phyloP scores from a whole-genome alignment of 2,329 filamentous ascomycete genomes.

The Colletotrichum orchidophilum region DNA sequence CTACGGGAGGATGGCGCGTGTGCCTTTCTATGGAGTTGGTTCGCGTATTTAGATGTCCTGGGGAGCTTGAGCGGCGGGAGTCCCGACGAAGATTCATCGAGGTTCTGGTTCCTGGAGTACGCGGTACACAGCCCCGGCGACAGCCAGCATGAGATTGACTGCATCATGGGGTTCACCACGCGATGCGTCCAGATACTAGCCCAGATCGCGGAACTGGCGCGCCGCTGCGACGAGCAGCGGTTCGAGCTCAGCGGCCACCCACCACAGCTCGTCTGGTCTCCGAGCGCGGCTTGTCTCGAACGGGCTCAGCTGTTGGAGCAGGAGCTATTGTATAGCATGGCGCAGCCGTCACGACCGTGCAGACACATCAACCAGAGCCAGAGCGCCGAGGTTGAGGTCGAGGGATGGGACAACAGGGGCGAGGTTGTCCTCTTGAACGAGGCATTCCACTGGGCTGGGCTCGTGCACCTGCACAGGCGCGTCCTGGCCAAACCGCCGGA shows the following conservation, averaged over 20 bases:
- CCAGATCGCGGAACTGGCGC: conserved; percentile 76
- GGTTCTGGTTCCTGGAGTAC: conserved; percentile 60
- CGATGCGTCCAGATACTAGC: conserved; percentile 76
- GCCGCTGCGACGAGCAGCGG: conserved; percentile 72
- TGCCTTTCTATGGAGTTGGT: conserved; percentile 83
- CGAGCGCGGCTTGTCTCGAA: conserved; percentile 60
- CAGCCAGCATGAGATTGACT: conserved; percentile 77
- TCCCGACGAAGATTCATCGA: conserved; percentile 59
- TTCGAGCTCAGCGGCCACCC: conserved; percentile 56
- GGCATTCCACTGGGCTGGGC: conserved; percentile 81
- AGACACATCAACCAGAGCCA: conserved; percentile 46
- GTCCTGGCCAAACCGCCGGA: conserved; percentile 69
- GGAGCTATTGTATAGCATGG: conserved; percentile 68
- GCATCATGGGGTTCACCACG: conserved; percentile 81
- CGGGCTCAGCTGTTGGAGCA: conserved; percentile 68
- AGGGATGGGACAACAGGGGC: conserved; percentile 49
- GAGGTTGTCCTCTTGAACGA: conserved; percentile 79
- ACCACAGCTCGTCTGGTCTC: conserved; percentile 62
- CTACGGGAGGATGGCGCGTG: conserved; percentile 66
- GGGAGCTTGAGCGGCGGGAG: conserved; percentile 74
- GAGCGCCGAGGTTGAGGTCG: conserved; percentile 59
- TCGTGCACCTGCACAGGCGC: conserved; percentile 79
- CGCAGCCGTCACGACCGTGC: conserved; percentile 51
- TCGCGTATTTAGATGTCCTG: conserved; percentile 84
- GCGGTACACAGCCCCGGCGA: conserved; percentile 60